Base-by-base conservation (phyloP, 495 filamentous ascomycete species). In the Venustampulla echinocandica region DNA sequence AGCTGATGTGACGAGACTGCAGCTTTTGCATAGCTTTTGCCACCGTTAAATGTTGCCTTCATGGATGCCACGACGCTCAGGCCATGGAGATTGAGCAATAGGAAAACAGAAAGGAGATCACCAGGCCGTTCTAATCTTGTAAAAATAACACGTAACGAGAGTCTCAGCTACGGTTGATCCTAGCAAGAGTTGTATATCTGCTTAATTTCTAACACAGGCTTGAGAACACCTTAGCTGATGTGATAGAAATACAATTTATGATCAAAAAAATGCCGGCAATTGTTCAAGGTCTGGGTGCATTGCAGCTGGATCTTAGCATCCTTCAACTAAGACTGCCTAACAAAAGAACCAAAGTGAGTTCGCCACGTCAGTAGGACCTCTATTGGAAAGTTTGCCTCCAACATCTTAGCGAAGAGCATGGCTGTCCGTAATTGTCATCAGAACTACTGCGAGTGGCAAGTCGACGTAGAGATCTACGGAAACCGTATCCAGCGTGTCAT, bases 341-440 rank as follows among this genome's bases (percentile, higher is more conserved):
- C 22, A 36, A 54, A 38, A 38, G 39, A 57, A 33, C 52, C 55
- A 58, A 52, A 49, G 17, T 58, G 28, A 58, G 47, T 10, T 34
- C 43, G 55, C 55, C 55, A 58, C 55, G 55, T 58, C 40, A 50
- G 44, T 43, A 17, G 17, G 34, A 21, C 18, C 40, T 34, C 37
- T 44, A 54, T 54, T 58, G 44, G 50, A 47, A 54, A 49, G 47
- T 20, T 50, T 46, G 47, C 10, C 41, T 47, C 43, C 38, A 35
- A 47, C 34, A 19, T 18, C 44, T 52, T 44, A 47, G 43, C 43
- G 38, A 43, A 38, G 17, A 52, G 35, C 19, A 18, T 42, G 28
- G 38, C 40, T 21, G 14, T 27, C n/a, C 43, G 10, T 13, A 15
- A 25, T 25, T 22, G 47, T 22, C 19, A 43, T 15, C 9, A 18